Evolutionary conservation across 2,329 filamentous ascomycete genomes (phyloP).

Genomic region (Rutstroemia sp.): DNA sequence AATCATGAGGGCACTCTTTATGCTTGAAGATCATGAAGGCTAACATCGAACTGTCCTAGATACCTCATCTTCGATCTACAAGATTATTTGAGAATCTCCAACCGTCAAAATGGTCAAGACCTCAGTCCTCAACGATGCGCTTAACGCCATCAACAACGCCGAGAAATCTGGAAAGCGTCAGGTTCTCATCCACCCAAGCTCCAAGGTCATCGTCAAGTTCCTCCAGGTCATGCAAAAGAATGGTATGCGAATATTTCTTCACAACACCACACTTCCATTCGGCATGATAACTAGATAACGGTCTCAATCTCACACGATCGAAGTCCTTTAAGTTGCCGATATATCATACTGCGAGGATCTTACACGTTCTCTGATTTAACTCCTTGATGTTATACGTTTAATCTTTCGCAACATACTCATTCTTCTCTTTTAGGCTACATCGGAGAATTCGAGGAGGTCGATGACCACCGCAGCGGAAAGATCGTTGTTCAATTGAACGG

Average conservation of each 20-base stretch:
- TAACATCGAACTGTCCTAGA: conserved; percentile 48
- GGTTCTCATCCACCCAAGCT: conserved; percentile 94
- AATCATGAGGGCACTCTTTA: conserved; percentile 60
- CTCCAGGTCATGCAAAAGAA: conserved; percentile 98
- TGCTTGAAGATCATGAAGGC: conserved; percentile 55
- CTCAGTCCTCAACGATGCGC: conserved; percentile 98
- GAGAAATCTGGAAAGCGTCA: conserved; percentile 99
- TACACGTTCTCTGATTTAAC: conserved; percentile 83
- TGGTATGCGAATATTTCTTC: conserved; percentile 55
- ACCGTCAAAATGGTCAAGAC: conserved; percentile 96
- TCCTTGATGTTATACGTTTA: conserved; percentile 86
- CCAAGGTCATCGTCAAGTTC: conserved; percentile 99
- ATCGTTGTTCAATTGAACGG: conserved; percentile 99
- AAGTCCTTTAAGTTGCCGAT: conserved; percentile 99
- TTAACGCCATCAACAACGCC: conserved; percentile 99
- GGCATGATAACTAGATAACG: conserved; percentile 99
- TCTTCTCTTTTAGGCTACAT: conserved; percentile 69
- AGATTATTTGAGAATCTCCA: conserved; percentile 72
- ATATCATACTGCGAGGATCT: conserved; percentile 87
- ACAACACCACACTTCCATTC: conserved; percentile 41
- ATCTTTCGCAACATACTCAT: conserved; percentile 83
- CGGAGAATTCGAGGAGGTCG: conserved; percentile 98
- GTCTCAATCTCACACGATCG: conserved; percentile 77
- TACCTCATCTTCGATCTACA: conserved; percentile 54
- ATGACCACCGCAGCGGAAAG: conserved; percentile 99